Conservation (phyloP, 2,329 filamentous ascomycete species). For the Hysterium pulicare region DNA sequence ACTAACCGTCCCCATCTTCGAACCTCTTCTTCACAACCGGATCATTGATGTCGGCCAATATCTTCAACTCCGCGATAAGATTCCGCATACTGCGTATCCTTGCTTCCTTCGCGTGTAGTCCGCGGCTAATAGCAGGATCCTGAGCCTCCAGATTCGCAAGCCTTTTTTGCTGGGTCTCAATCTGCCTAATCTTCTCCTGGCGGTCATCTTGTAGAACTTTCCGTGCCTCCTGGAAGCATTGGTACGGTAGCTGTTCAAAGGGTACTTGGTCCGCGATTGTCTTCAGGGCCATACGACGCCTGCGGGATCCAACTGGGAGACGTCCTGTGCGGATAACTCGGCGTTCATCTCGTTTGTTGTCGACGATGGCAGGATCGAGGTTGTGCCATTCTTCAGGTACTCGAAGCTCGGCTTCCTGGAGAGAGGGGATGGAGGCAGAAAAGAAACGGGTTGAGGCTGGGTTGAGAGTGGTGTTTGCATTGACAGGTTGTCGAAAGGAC, state of each 20-base stretch:
- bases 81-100: slow-evolving; percentile 67
- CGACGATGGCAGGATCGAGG: slow-evolving; percentile 31
- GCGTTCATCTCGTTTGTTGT: slow-evolving; percentile 55
- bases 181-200: slow-evolving; percentile 72
- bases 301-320: slow-evolving; percentile 75
- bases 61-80: slow-evolving; percentile 75
- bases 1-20: slow-evolving; percentile 80
- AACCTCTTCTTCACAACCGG: slow-evolving; percentile 89
- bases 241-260: slow-evolving; percentile 92
- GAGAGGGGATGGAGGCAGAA: slow-evolving; percentile 43
- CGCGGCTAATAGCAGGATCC: slow-evolving; percentile 57
- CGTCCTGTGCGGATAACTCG: slow-evolving; percentile 65
- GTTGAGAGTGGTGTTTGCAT: slow-evolving; percentile 25
- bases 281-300: slow-evolving; percentile 62
- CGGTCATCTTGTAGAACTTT: slow-evolving; percentile 78
- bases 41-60: slow-evolving; percentile 91
- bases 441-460: slow-evolving; percentile 42
- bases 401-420: slow-evolving; percentile 36
- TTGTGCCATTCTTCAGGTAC: slow-evolving; percentile 27
- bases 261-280: slow-evolving; percentile 66
- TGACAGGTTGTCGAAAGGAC: slow-evolving; percentile 27
- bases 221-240: slow-evolving; percentile 95
- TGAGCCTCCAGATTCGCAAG: slow-evolving; percentile 65
- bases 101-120: slow-evolving; percentile 62
- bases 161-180: slow-evolving; percentile 63